These are phyloP conservation scores for Claviceps citrina DNA, from an alignment of 2,329 filamentous ascomycete genomes.

Conservation along the genomic window DNA sequence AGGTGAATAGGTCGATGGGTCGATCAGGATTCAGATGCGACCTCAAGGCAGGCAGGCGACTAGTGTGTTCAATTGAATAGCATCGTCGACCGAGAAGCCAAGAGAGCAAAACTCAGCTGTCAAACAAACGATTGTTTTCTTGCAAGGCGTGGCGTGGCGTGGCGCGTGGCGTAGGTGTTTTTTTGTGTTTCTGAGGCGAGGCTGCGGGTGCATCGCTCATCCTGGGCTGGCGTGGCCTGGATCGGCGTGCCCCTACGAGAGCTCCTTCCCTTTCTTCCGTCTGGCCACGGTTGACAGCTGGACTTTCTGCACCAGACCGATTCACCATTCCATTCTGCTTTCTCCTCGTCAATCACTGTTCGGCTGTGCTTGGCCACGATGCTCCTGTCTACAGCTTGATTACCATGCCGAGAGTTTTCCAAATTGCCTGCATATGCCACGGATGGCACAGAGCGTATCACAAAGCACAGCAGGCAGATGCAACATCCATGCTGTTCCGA, in stretches of 20 bases:
- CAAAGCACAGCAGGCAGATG: neutral
- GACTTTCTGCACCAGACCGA: neutral
- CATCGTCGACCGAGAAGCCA: neutral
- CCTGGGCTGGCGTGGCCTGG: too few relatives aligned
- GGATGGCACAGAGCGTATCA: slow-evolving; percentile 1
- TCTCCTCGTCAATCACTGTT: neutral
- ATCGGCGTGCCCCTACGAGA: neutral
- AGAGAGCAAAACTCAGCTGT: neutral
- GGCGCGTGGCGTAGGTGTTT: neutral
- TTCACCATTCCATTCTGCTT: neutral
- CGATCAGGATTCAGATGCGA: too few relatives aligned
- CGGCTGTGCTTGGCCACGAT: neutral
- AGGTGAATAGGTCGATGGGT: neutral
- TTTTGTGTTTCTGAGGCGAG: too few relatives aligned
- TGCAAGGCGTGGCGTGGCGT: too few relatives aligned
- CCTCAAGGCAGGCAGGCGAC: neutral
- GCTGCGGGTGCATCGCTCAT: too few relatives aligned
- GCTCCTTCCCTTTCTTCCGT: neutral
- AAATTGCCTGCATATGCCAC: neutral
- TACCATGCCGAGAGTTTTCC: neutral
- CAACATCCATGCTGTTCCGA: too few relatives aligned
- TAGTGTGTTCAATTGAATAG: slow-evolving; percentile 2
- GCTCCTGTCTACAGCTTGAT: neutral
- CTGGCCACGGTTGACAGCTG: too few relatives aligned
- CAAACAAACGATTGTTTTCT: too few relatives aligned